A percentile compares a stretch with the other conserved stretches of the same genome.
phyloP scores from a whole-genome alignment of 2,329 filamentous ascomycete genomes.

The Stagonosporopsis tanaceti region DNA sequence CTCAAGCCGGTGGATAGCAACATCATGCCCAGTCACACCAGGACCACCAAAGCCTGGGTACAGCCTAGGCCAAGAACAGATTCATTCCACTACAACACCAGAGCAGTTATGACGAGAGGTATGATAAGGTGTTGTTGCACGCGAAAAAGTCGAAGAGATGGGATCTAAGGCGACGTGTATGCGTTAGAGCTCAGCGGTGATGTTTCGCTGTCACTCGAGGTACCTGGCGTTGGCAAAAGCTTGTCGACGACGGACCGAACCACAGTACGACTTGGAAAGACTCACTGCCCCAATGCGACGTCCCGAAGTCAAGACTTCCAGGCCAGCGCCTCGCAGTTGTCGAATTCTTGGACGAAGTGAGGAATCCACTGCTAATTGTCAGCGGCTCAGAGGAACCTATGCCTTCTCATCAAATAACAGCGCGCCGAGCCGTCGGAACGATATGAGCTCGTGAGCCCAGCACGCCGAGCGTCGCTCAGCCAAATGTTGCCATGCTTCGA shows the following conservation, averaged over 20 bases:
- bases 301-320: slow-evolving; percentile 8
- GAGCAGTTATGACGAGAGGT: not conserved
- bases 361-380: slow-evolving; percentile 5
- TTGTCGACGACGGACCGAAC: slow-evolving; percentile 9
- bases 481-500: slow-evolving; percentile 25
- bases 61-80: slow-evolving; percentile 11
- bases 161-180: too few relatives aligned
- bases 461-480: slow-evolving; percentile 19
- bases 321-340: slow-evolving; percentile 4
- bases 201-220: not conserved
- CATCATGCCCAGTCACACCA: slow-evolving; percentile 17
- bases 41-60: slow-evolving; percentile 20
- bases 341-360: slow-evolving; percentile 24
- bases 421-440: slow-evolving; percentile 11
- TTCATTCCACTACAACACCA: slow-evolving; percentile 7
- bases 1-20: slow-evolving; percentile 22
- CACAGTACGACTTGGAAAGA: not conserved
- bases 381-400: not conserved
- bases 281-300: not conserved
- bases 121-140: not conserved
- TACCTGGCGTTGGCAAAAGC: slow-evolving; percentile 18
- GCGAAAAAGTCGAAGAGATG: not conserved
- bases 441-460: slow-evolving; percentile 11
- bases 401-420: slow-evolving; percentile 9
- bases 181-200: not conserved